phyloP scores from a whole-genome alignment of 31 red algal genomes.

The Odonthalia washingtoniensis region DNA sequence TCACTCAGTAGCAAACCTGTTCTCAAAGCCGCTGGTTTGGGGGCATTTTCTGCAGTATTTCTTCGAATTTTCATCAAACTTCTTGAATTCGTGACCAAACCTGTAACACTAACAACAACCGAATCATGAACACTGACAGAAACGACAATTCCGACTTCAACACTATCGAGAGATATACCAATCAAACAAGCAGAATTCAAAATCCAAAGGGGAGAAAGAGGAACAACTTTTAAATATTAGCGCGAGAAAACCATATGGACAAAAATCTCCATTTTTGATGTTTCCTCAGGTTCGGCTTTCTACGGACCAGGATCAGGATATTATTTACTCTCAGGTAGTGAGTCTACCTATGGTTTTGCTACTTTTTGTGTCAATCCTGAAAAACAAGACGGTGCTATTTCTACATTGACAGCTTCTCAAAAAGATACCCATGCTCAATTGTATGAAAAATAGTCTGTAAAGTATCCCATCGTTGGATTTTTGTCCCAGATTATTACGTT shows the following conservation, averaged over 20 bases:
- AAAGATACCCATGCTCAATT: conserved; percentile 87
- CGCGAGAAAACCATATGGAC: conserved; percentile 75
- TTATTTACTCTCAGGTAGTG: conserved; percentile 87
- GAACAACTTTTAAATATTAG: conserved; percentile 65
- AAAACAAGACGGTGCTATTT: conserved; percentile 74
- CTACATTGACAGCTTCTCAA: conserved; percentile 71
- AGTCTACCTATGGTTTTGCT: conserved; percentile 94
- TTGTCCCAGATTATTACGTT: conserved; percentile 59
- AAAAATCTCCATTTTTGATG: conserved; percentile 85
- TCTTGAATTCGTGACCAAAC: not conserved
- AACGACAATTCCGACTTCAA: conserved; percentile 1
- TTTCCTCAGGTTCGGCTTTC: conserved; percentile 74
- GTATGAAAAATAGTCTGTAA: conserved; percentile 84
- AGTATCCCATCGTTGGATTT: conserved; percentile 91
- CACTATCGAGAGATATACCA: not conserved
- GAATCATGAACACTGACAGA: too few species aligned
- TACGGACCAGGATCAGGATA: conserved; percentile 97
- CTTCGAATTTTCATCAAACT: too few species aligned
- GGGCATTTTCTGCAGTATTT: too few species aligned
- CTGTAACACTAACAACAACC: not conserved
- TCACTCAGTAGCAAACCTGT: too few species aligned
- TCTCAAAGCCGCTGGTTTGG: too few species aligned
- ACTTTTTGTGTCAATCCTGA: conserved; percentile 76
- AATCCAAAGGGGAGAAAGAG: conserved; percentile 57
- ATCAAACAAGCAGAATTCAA: conserved; percentile 62